Conservation (phyloP, 1,284 basidiomycete species). For the Amylostereum chailletii region DNA sequence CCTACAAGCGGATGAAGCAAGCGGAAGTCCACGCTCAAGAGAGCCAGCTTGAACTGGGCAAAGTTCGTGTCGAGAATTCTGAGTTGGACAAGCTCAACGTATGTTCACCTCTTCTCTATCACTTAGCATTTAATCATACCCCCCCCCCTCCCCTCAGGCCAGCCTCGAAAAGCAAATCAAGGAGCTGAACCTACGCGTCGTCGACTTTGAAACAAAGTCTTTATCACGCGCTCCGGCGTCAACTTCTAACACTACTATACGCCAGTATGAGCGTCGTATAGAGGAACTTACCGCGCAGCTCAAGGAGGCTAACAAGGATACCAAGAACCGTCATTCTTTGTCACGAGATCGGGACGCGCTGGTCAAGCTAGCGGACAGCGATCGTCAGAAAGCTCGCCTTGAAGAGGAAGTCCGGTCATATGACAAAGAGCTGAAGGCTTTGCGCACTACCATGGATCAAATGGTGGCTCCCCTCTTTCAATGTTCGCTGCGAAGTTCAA, state of each 20-base stretch:
- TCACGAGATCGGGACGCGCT: conserved; percentile 42
- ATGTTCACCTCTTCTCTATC: conserved; percentile 18
- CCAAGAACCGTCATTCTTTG: conserved; percentile 35
- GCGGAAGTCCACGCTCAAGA: conserved; percentile 71
- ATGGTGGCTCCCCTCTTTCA: conserved; percentile 32
- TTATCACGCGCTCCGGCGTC: conserved; percentile 59
- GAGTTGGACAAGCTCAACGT: conserved; percentile 74
- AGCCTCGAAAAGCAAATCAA: conserved; percentile 77
- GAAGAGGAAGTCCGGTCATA: conserved; percentile 59
- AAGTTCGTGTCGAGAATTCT: conserved; percentile 69
- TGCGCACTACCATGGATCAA: conserved; percentile 52
- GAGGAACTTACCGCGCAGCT: conserved; percentile 67
- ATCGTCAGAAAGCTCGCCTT: conserved; percentile 47
- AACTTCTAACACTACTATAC: conserved; percentile 32
- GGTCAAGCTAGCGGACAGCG: conserved; percentile 48
- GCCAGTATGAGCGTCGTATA: conserved; percentile 57
- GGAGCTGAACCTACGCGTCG: conserved; percentile 70
- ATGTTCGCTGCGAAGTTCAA: neutral
- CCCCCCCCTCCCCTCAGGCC: conserved; percentile 36
- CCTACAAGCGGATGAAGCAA: conserved; percentile 73
- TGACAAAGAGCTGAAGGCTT: conserved; percentile 44
- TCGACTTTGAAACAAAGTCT: conserved; percentile 75
- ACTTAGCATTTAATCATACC: conserved; percentile 4
- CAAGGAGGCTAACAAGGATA: conserved; percentile 36
- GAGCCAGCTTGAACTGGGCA: conserved; percentile 66